phyloP scores from a whole-genome alignment of 306 rosid genomes.

The Betula pendula region DNA sequence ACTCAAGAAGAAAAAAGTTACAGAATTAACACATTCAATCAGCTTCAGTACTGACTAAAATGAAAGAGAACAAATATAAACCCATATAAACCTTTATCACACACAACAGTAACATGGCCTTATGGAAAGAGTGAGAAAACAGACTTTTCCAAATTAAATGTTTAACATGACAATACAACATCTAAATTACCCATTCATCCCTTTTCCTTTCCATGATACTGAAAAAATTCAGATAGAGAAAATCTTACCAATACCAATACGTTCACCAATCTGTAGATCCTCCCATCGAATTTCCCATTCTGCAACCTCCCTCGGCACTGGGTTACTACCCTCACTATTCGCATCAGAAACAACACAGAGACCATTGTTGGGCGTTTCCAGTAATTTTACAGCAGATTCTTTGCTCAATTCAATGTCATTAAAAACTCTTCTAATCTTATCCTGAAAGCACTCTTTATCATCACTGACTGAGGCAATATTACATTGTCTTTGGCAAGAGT shows the following conservation, averaged over 20 bases:
- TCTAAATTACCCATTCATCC: background rate
- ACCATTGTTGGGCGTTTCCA: slow-evolving; percentile 36
- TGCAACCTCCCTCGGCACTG: slow-evolving; percentile 65
- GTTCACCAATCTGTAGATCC: slow-evolving; percentile 94
- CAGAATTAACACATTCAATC: background rate
- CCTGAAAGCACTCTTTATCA: slow-evolving; percentile 39
- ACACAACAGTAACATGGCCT: background rate
- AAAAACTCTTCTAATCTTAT: slow-evolving; percentile 33
- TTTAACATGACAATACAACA: background rate
- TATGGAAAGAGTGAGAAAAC: background rate
- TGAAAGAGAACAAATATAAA: background rate
- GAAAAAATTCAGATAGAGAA: slow-evolving; percentile 11
- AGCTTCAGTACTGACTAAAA: background rate
- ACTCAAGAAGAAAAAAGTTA: background rate
- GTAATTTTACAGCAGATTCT: slow-evolving; percentile 42
- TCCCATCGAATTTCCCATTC: slow-evolving; percentile 98
- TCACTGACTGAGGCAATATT: slow-evolving; percentile 32
- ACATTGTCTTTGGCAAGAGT: slow-evolving; percentile 30
- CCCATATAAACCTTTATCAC: background rate
- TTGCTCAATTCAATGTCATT: slow-evolving; percentile 35
- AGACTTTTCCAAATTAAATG: background rate
- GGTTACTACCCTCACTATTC: slow-evolving; percentile 47
- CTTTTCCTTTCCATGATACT: background rate
- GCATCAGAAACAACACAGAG: slow-evolving; percentile 35
- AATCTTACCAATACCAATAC: slow-evolving; percentile 96